Percentiles rank a stretch among this genome's conserved stretches.
Evolutionary conservation across 164 flowering plant genomes (phyloP).

Genomic region (Houttuynia cordata): DNA sequence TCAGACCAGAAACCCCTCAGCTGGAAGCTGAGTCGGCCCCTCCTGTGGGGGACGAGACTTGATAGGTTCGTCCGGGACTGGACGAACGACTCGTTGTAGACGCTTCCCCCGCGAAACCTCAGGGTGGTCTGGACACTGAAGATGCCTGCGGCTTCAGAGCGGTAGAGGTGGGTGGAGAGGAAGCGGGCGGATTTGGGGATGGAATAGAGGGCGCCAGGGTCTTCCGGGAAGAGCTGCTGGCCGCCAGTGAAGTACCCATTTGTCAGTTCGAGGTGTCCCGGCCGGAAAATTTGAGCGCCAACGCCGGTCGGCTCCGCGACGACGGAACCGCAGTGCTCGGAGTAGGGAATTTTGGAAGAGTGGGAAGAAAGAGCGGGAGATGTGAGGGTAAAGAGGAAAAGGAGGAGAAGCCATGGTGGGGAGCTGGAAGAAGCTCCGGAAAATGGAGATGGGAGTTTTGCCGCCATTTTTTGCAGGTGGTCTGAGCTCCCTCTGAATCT

Average conservation of each 20-base stretch:
- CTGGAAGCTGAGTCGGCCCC: constrained; percentile 9
- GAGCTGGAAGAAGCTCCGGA: neutral
- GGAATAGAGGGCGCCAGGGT: constrained; percentile 2
- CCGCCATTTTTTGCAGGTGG: neutral
- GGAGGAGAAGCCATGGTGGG: neutral
- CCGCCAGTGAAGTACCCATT: constrained; percentile 13
- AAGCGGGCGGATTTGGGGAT: constrained; percentile 6
- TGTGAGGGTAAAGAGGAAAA: constrained; percentile 2
- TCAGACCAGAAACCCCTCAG: constrained; percentile 46
- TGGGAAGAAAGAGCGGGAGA: neutral
- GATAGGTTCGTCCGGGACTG: neutral
- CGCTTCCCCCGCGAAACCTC: neutral
- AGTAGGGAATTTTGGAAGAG: constrained; percentile 6
- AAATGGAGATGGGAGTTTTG: neutral
- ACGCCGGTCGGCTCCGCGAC: constrained; percentile 6
- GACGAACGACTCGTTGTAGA: neutral
- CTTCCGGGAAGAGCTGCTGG: constrained; percentile 5
- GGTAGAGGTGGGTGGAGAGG: neutral
- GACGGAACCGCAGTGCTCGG: constrained; percentile 12
- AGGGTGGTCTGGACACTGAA: constrained; percentile 13
- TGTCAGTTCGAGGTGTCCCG: constrained; percentile 1
- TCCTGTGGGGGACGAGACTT: neutral
- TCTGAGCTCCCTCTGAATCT: neutral
- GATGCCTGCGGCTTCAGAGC: constrained; percentile 11
- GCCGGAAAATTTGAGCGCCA: neutral